Evolutionary conservation across 2,329 filamentous ascomycete genomes (phyloP), one percentile per base, ranked within the genome.

Genomic region (Leptosphaerulina australis): DNA sequence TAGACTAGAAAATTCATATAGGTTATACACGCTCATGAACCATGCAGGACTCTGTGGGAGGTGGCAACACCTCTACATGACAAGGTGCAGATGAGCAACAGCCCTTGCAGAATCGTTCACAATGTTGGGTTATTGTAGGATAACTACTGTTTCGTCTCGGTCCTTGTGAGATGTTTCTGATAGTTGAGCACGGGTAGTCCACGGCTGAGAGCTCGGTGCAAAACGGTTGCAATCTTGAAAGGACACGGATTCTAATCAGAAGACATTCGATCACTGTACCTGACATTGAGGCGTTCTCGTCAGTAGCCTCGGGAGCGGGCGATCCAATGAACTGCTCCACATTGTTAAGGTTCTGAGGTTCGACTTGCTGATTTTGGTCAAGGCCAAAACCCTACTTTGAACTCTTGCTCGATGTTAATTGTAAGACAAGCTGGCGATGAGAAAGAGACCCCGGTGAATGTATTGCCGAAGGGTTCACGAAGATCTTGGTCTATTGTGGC

Each of bases 341-440:
- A 43, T 22, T 7, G 28, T n/a, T 34, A 40, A 24, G 38, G 24
- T 55, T 52, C n/a, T 36, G 28, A 31, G 56, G 59, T 25, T 58
- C 40, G 11, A 48, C 20, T 49, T 60, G 36, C 55, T 55, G 8
- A 6, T 48, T 60, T n/a, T 10, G 48, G 55, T 26, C 35, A 58
- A 60, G 59, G 28, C 18, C 25, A 47, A 43, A 41, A 43, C 34
- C 50, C 47, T 41, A 40, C 28, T 29, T 30, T 15, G 39, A 46
- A 43, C 28, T 48, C 20, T 55, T 59, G 56, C 41, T 57, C 38
- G 17, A 53, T 50, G 21, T 28, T 28, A 49, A 39, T 14, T 44
- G 46, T 41, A 40, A 56, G 10, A 43, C 15, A 30, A 21, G 10
- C 30, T 22, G 28, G 12, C n/a, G 12, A 22, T 26, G 33, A 31